Evolutionary conservation across 106 monocot genomes (phyloP).

Genomic region (Acorus gramineus): DNA sequence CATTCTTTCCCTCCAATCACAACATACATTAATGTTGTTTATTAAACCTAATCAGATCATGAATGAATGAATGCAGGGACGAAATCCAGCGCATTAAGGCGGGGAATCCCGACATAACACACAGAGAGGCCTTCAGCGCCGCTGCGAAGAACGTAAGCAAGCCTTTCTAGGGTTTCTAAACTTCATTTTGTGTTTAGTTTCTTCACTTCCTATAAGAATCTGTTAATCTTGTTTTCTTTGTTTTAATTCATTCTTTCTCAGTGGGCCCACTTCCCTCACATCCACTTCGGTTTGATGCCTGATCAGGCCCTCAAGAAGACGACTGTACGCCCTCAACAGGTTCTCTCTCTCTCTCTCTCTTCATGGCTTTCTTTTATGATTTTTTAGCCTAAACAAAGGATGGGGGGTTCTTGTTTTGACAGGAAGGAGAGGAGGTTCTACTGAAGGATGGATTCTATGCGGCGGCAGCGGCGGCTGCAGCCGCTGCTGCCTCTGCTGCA

Average conservation of each 20-base stretch:
- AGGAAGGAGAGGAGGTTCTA: constrained; percentile 60
- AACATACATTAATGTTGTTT: too few relatives aligned
- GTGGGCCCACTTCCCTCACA: constrained; percentile 99
- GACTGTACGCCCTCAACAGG: constrained; percentile 52
- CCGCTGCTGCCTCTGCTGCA: background rate
- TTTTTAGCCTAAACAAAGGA: background rate
- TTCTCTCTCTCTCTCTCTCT: constrained; percentile 12
- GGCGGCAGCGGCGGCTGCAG: constrained; percentile 47
- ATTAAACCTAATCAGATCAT: background rate
- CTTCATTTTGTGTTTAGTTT: too few relatives aligned
- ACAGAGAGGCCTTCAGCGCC: constrained; percentile 99
- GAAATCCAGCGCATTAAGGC: constrained; percentile 99
- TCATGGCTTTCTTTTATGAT: background rate
- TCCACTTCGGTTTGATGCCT: constrained; percentile 95
- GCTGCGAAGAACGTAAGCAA: constrained; percentile 89
- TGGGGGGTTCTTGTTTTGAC: background rate
- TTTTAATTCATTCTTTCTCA: constrained; percentile 11
- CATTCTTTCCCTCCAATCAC: too few relatives aligned
- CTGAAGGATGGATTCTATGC: constrained; percentile 86
- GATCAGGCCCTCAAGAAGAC: constrained; percentile 77
- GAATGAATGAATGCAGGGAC: constrained; percentile 51
- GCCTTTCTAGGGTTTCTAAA: constrained; percentile 12
- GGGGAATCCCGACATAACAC: constrained; percentile 97
- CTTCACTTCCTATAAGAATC: too few relatives aligned
- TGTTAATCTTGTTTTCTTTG: background rate